Conservation (phyloP, 345 rosid genomes). For the Ceriops decandra region DNA sequence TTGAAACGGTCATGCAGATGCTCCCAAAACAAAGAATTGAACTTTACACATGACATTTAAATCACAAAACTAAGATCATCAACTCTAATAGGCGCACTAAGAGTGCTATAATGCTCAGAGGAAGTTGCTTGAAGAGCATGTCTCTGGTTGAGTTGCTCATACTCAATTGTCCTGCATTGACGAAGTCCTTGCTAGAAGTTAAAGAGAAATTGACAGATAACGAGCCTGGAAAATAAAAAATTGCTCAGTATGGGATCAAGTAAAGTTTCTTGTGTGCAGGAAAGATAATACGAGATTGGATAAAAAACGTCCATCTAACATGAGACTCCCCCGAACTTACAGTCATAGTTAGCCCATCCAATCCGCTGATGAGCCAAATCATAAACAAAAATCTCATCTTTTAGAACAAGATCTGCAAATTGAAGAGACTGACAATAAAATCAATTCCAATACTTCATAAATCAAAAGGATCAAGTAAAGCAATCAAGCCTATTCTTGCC, state of each 20-base stretch:
- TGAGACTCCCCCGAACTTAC: constrained; percentile 38
- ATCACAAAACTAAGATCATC: constrained; percentile 38
- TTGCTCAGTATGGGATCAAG: background rate
- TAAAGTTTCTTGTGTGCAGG: background rate
- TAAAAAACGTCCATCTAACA: background rate
- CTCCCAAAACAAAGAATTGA: constrained; percentile 22
- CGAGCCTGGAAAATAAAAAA: constrained; percentile 15
- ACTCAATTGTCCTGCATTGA: constrained; percentile 25
- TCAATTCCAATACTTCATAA: background rate
- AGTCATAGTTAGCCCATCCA: constrained; percentile 87
- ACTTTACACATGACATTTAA: constrained; percentile 12
- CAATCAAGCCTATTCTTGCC: too few species aligned
- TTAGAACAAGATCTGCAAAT: constrained; percentile 75
- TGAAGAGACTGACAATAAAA: constrained; percentile 3
- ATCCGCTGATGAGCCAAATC: constrained; percentile 76
- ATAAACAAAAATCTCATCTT: constrained; percentile 82
- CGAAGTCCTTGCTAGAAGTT: constrained; percentile 30
- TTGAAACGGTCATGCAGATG: background rate
- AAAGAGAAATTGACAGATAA: constrained; percentile 32
- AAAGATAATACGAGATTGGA: background rate
- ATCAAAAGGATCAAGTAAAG: background rate
- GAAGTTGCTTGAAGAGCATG: constrained; percentile 39
- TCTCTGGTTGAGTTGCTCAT: constrained; percentile 29
- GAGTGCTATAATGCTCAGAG: constrained; percentile 33
- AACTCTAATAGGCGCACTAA: constrained; percentile 31